Conservation (phyloP, 2,329 filamentous ascomycete genomes). For the Penicillium sp. region DNA sequence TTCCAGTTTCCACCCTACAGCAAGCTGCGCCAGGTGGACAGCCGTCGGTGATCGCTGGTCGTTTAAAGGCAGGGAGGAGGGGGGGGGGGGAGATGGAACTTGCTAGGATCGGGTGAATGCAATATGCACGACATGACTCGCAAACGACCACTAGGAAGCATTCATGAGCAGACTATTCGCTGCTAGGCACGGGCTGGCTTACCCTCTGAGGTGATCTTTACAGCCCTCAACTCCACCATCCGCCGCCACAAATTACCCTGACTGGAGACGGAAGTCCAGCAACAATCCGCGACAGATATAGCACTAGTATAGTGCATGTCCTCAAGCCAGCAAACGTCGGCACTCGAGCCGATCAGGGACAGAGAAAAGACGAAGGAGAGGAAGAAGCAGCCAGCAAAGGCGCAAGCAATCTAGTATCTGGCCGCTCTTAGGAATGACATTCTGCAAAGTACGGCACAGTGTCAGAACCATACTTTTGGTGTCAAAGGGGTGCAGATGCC, state of each 20-base stretch:
- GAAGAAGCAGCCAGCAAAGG: no score
- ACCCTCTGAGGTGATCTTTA: neutral
- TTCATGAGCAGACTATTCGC: slow-evolving; percentile 1
- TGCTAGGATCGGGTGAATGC: slow-evolving; percentile 4
- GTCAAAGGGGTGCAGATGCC: no score
- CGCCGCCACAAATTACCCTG: neutral
- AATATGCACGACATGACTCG: slow-evolving; percentile 18
- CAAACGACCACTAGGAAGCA: slow-evolving; percentile 6
- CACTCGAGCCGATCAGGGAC: neutral
- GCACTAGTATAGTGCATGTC: neutral
- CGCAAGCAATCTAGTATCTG: no score
- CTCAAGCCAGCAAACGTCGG: no score
- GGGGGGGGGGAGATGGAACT: neutral
- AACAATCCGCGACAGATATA: neutral
- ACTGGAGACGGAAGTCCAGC: neutral
- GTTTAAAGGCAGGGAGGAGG: neutral
- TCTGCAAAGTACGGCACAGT: no score
- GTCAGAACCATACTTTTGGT: no score
- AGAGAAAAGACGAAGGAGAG: no score
- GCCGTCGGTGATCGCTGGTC: slow-evolving; percentile 7
- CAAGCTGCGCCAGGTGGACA: neutral
- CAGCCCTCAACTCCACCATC: neutral
- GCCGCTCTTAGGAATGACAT: no score
- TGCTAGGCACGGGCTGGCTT: neutral
- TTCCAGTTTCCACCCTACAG: slow-evolving; percentile 14